Base-by-base conservation (phyloP, 1,284 basidiomycete genomes). In the Microbotryomycetes sp. region DNA sequence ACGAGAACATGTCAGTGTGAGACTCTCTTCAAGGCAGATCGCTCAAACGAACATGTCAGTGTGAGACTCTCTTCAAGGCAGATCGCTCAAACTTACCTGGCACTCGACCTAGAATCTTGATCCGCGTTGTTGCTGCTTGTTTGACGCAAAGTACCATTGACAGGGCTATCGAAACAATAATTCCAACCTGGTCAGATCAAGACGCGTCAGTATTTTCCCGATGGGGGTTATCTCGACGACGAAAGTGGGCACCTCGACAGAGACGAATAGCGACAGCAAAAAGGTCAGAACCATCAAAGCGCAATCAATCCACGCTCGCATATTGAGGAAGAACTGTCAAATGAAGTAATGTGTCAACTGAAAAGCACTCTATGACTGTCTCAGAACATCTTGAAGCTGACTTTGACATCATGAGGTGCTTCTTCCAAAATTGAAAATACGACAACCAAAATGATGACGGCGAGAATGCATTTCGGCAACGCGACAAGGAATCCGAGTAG, bases 221-320 rank as follows among this genome's bases (percentile, higher is more conserved):
- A 36, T 56, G 45, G 19, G 16, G 31, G 28, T 26, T 31, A n/a
- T 15, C 12, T 12, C 36, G 36, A 19, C 36, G 9, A 19, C 36
- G 19, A 42, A 19, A 42, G 9, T 6, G 22, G 63, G 55, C 58
- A 88, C 84, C 77, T 91, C 87, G 61, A 91, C 82, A 69, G 84
- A 83, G 83, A 85, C 87, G 23, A 89, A 74, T 56, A 93, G 82
- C 1, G 89, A 89, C 63, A 88, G 81, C 63, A 85, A 73, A 77
- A 94, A 92, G 0, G 92, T 94, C 53, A 90, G 81, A 26, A 80
- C 78, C 87, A 93, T 90, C 71, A 96, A 81, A 6, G 81, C 77
- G 58, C 92, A 79, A 74, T 97, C 92, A 31, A 84, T 83, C 88
- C 88, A 92, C 26, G 91, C 87, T n/a, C 82, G 74, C 83, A 94